Evolutionary conservation across 768 basidiomycete species (phyloP).

Genomic region (Psilocybe sp.): DNA sequence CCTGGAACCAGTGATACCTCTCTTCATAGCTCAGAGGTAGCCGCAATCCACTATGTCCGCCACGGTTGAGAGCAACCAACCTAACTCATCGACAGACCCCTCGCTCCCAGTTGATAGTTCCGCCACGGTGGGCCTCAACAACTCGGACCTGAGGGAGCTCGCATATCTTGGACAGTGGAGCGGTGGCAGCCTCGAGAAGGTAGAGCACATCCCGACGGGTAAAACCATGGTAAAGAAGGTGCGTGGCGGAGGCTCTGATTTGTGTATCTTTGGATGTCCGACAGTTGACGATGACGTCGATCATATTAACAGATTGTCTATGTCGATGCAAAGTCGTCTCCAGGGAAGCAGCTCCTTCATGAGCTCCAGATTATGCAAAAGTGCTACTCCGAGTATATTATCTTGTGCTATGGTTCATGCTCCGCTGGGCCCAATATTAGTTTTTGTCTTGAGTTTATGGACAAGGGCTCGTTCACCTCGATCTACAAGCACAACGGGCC

Average conservation of each 20-base stretch:
- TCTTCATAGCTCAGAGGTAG: too few species aligned
- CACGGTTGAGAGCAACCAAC: too few species aligned
- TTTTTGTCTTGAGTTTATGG: conserved; percentile 97
- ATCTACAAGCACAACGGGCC: conserved; percentile 95
- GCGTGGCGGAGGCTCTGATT: conserved; percentile 16
- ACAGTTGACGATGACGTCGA: too few species aligned
- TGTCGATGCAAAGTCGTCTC: conserved; percentile 92
- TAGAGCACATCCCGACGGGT: conserved; percentile 87
- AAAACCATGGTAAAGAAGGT: conserved; percentile 99
- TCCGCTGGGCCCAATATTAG: conserved; percentile 96
- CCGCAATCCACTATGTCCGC: too few species aligned
- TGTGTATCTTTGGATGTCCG: too few species aligned
- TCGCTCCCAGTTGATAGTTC: conserved; percentile 43
- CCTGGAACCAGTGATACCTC: too few species aligned
- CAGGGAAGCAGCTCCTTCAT: conserved; percentile 95
- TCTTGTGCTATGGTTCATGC: conserved; percentile 96
- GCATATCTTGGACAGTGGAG: conserved; percentile 94
- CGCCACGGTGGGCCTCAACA: conserved; percentile 66
- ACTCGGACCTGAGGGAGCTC: conserved; percentile 88
- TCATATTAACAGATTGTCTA: conserved; percentile 69
- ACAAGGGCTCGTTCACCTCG: conserved; percentile 89
- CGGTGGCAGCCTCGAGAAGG: conserved; percentile 95
- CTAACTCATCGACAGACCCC: conserved; percentile 19
- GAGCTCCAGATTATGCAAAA: conserved; percentile 99
- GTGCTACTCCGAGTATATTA: conserved; percentile 89